Base-by-base conservation (phyloP, 2,329 filamentous ascomycete species). In the Aspergillus neoniger region DNA sequence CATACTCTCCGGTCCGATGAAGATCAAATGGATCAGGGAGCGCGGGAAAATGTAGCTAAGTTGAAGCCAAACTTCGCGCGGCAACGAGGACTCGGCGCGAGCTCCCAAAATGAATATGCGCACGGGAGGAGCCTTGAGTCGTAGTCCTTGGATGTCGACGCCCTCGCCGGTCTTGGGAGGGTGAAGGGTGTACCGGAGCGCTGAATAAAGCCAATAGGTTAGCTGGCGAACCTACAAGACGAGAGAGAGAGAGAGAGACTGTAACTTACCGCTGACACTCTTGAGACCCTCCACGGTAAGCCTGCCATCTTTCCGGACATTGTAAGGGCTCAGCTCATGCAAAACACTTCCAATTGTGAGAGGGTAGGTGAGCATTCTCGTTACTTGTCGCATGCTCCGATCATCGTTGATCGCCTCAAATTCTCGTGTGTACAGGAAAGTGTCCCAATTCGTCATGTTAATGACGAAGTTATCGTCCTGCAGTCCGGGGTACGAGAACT, bases 371-470 rank as follows among this genome's bases (percentile, higher is more conserved):
- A 99, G 81, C 67, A 99, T 83, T 66, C 92, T 87, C 1, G 95
- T 99, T 25, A 92, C 93, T 77, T 99, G 96, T 62, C 95, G 85
- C 88, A 99, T 90, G 70, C 88, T 89, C 60, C 94, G 86, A 74
- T 96, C 93, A 63, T 92, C 88, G 74, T 99, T 92, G 72, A 99
- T 88, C 5, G 96, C 96, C 66, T 89, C 86, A 70, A 95, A 98
- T 70, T 96, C 90, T 70, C 95, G 85, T 3, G 92, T 96, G 74
- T 96, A 99, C 72, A 99, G 82, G 69, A 96, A 91, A 0, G 95
- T 98, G 76, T 99, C 95, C 95, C 95, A 99, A 76, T 96, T 99
- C 47, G 90, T 96, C 90, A 99, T 93, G 78, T 99, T 99, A 67
- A 97, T 87, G 66, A 95, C 84, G 36, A 92, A 91, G 75, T 97